A percentile compares a stretch with the other conserved stretches of the same genome.
Conservation (phyloP, 23 red algal genomes). For the Cyanidioschyzon merolae region DNA sequence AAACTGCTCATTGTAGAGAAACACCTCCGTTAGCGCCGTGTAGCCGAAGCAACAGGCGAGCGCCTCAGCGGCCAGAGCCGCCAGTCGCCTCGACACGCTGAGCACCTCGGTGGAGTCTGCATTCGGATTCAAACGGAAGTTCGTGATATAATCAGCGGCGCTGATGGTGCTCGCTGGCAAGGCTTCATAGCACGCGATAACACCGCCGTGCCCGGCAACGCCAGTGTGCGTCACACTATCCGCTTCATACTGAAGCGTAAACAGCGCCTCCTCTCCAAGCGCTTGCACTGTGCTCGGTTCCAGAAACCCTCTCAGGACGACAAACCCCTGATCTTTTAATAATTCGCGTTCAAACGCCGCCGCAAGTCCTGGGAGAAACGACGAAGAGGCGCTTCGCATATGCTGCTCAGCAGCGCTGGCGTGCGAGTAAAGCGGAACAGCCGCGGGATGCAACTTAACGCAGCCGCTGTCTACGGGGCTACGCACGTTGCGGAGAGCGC, state of each 20-base stretch:
- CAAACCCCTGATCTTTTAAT: background rate
- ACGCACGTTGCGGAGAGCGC: no score
- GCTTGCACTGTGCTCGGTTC: background rate
- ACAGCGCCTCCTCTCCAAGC: background rate
- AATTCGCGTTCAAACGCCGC: background rate
- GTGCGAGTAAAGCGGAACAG: no score
- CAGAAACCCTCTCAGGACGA: background rate
- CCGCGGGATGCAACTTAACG: no score
- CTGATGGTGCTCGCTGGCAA: background rate
- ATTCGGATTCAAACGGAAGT: background rate
- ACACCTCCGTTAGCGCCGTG: background rate
- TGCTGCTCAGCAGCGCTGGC: no score
- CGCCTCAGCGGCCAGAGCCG: background rate
- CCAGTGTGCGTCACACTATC: background rate
- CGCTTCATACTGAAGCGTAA: background rate
- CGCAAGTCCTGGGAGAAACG: no score
- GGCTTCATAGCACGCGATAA: background rate
- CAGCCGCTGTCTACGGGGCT: no score
- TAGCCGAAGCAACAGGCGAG: background rate
- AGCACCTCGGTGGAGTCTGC: background rate
- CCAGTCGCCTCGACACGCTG: background rate
- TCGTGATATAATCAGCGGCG: background rate
- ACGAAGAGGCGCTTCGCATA: no score
- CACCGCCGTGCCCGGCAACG: background rate
- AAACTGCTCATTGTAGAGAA: conserved; percentile 13